Conservation (phyloP, 345 rosid genomes). For the Mercurialis annua region DNA sequence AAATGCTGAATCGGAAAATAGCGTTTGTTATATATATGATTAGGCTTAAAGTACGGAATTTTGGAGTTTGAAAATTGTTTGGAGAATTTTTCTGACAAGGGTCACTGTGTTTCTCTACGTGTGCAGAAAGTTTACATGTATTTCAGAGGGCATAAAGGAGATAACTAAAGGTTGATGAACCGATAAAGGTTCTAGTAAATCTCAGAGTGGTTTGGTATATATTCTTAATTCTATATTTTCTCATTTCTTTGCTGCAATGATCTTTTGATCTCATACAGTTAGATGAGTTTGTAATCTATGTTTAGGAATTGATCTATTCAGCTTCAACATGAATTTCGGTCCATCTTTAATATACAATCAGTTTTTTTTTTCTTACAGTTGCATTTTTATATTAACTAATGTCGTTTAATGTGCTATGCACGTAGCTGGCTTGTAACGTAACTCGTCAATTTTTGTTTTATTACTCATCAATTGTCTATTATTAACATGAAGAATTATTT, state of each 20-base stretch:
- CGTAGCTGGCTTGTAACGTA: too few relatives aligned
- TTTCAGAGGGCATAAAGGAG: slow-evolving; percentile 78
- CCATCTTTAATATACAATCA: too few relatives aligned
- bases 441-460: too few relatives aligned
- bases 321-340: background rate
- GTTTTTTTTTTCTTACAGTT: background rate
- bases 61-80: too few relatives aligned
- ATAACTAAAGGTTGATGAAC: background rate
- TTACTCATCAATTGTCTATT: too few relatives aligned
- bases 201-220: slow-evolving; percentile 3
- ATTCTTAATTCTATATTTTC: background rate
- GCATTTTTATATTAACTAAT: background rate
- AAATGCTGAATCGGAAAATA: too few relatives aligned
- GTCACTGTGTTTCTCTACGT: background rate
- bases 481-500: too few relatives aligned
- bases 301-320: background rate
- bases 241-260: background rate
- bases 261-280: background rate
- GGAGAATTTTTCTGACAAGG: background rate
- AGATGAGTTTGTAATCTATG: background rate
- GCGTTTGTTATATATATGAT: too few relatives aligned
- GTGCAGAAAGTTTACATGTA: slow-evolving; percentile 82
- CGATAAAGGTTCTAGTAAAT: background rate
- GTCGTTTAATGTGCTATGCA: too few relatives aligned
- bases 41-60: too few relatives aligned